A percentile compares a stretch with the other conserved stretches of the same genome.
Conservation (phyloP, 768 basidiomycete species). For the Holtermanniella nyarrowii region DNA sequence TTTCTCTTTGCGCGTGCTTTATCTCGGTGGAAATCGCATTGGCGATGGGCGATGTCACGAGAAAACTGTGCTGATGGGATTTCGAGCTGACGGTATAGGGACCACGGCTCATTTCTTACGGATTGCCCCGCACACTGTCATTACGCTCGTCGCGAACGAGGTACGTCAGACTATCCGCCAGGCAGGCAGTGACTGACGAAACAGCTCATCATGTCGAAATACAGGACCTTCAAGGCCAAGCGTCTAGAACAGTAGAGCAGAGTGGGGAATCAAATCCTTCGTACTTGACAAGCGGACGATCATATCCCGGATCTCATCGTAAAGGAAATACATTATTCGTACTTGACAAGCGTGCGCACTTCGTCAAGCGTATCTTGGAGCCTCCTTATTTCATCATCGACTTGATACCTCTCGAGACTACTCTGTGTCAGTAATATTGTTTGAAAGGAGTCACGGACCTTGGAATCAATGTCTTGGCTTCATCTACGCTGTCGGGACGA, state of each 20-base stretch:
- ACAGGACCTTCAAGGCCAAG: slow-evolving; percentile 14
- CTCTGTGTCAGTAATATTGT: neutral
- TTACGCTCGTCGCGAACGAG: slow-evolving; percentile 76
- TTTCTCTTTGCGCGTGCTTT: neutral
- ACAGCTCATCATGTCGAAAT: slow-evolving; percentile 36
- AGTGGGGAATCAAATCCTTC: neutral
- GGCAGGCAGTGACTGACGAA: neutral
- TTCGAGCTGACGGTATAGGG: slow-evolving; percentile 54
- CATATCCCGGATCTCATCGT: neutral
- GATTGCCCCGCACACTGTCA: slow-evolving; percentile 81
- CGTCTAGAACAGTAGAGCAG: slow-evolving; percentile 3
- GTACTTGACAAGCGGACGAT: neutral
- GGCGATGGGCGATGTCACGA: neutral
- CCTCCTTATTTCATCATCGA: slow-evolving; percentile 15
- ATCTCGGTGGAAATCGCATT: neutral
- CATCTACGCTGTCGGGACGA: slow-evolving; percentile 26
- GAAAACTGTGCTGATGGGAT: neutral
- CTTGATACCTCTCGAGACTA: slow-evolving; percentile 29
- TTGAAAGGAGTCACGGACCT: slow-evolving; percentile 15
- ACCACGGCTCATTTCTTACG: slow-evolving; percentile 88
- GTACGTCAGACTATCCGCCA: slow-evolving; percentile 8
- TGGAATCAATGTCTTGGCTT: slow-evolving; percentile 31
- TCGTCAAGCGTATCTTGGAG: slow-evolving; percentile 24
- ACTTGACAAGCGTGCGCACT: slow-evolving; percentile 18
- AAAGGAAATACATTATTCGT: slow-evolving; percentile 2